phyloP scores from a whole-genome alignment of 768 basidiomycete genomes.

The Leucosporidium scottii region DNA sequence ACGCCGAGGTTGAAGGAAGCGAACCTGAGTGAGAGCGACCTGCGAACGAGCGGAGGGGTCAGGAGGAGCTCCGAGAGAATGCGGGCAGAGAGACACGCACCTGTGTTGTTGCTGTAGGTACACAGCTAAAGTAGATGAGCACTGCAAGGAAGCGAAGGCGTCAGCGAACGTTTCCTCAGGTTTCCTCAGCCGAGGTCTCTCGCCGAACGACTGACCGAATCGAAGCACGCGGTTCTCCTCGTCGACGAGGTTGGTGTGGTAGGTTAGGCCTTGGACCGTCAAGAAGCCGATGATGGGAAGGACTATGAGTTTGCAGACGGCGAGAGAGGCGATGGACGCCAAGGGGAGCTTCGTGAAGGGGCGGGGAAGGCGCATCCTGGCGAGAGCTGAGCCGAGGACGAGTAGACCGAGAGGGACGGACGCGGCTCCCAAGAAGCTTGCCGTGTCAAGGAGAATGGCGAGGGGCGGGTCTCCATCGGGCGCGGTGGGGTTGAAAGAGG shows the following conservation, averaged over 20 bases:
- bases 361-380: constrained; percentile 53
- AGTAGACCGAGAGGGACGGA: constrained; percentile 60
- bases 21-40: constrained; percentile 39
- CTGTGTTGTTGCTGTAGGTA: background rate
- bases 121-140: background rate
- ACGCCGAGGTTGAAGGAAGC: constrained; percentile 25
- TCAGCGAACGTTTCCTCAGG: too few relatives aligned
- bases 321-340: constrained; percentile 53
- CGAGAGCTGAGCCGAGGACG: constrained; percentile 59
- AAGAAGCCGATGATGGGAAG: constrained; percentile 59
- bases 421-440: constrained; percentile 56
- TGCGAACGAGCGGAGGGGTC: constrained; percentile 39
- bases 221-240: constrained; percentile 55
- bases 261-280: constrained; percentile 51
- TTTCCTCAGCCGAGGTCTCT: too few relatives aligned
- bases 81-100: background rate
- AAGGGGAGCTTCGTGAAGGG: constrained; percentile 43
- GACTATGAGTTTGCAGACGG: constrained; percentile 53
- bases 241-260: constrained; percentile 47
- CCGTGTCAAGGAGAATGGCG: constrained; percentile 44
- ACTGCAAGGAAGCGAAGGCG: background rate
- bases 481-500: constrained; percentile 28
- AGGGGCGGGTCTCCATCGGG: background rate
- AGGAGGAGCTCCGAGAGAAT: background rate
- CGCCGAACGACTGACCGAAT: constrained; percentile 50